These are phyloP conservation scores for Fusarium pseudocircinatum DNA, from an alignment of 2,329 filamentous ascomycete genomes.

Conservation along the genomic window DNA sequence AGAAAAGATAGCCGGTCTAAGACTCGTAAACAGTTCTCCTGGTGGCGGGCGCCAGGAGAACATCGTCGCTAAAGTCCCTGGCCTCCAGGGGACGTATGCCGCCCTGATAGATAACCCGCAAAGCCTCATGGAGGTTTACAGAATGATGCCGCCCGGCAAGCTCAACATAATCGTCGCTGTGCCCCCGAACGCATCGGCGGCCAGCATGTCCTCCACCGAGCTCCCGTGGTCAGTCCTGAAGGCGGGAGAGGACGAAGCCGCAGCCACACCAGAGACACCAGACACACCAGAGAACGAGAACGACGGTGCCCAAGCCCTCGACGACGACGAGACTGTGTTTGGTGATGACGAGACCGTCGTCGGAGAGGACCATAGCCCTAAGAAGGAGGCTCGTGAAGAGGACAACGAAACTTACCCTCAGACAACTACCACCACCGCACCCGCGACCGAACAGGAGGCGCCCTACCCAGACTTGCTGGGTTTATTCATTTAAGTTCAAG, in stretches of 20 bases:
- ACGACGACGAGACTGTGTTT: not conserved
- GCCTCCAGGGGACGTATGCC: not conserved
- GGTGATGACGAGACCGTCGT: not conserved
- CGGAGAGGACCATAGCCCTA: not conserved
- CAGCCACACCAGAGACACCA: not conserved
- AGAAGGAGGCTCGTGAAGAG: not conserved
- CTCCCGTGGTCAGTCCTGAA: not conserved
- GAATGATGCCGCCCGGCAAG: fast-evolving
- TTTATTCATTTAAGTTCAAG: fast-evolving
- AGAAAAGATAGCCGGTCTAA: not conserved
- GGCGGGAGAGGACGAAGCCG: not conserved
- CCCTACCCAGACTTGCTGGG: not conserved
- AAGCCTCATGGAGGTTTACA: fast-evolving
- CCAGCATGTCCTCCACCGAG: fast-evolving
- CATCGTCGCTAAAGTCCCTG: not conserved
- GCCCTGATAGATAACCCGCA: fast-evolving
- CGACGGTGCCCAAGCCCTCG: fast-evolving
- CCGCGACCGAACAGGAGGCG: fast-evolving
- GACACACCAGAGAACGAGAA: not conserved
- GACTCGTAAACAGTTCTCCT: not conserved
- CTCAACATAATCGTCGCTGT: not conserved
- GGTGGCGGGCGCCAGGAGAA: slow-evolving; percentile 7
- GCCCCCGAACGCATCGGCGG: not conserved
- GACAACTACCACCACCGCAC: not conserved
- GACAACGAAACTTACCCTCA: fast-evolving